Conservation (phyloP, 192 early-diverging fungal genomes). For the Phycomyces nitens region DNA sequence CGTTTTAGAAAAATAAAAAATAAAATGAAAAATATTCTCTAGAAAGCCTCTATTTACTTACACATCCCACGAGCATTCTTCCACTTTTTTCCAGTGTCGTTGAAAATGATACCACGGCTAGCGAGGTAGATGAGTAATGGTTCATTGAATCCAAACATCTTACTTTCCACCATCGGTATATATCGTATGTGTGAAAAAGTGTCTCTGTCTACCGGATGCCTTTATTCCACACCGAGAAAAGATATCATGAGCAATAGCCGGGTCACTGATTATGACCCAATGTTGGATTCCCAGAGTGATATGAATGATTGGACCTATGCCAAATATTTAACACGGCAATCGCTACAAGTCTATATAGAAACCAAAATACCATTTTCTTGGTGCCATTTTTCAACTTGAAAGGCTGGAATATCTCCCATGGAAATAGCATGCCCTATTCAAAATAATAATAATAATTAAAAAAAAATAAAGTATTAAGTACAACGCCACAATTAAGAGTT, state of each 20-base stretch:
- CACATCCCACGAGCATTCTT: background rate
- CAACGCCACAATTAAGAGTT: no score
- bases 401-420: background rate
- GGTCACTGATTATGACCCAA: background rate
- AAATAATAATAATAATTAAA: no score
- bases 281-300: conserved; percentile 12
- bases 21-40: no score
- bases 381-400: conserved; percentile 1
- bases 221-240: background rate
- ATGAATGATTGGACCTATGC: background rate
- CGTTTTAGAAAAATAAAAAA: no score
- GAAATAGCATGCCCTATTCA: background rate
- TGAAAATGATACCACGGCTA: conserved; percentile 11
- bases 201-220: background rate
- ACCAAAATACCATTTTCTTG: background rate
- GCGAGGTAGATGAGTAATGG: background rate
- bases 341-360: background rate
- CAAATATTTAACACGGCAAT: background rate
- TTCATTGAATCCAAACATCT: background rate
- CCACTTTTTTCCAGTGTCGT: conserved; percentile 6
- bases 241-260: conserved; percentile 7
- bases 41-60: no score
- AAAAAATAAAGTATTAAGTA: no score
- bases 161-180: conserved; percentile 7
- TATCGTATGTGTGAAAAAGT: background rate